Percentiles rank a stretch among this genome's conserved stretches.
Evolutionary conservation across 345 rosid genomes (phyloP).

Genomic region (Raphanus sativus): DNA sequence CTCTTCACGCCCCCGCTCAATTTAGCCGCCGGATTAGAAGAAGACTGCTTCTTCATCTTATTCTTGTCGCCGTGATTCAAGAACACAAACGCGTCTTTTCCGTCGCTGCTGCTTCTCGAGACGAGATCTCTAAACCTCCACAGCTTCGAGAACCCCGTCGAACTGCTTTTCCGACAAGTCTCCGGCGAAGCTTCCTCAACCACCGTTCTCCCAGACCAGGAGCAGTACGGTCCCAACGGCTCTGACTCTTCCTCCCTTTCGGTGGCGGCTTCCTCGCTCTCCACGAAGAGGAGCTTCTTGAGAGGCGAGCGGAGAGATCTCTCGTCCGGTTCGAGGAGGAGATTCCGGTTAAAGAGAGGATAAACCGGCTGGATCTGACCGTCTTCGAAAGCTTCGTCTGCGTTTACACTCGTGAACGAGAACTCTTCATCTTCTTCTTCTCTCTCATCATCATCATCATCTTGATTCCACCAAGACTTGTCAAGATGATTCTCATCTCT

Average conservation of each 20-base stretch:
- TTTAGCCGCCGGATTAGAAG: neutral
- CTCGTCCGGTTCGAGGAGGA: constrained; percentile 16
- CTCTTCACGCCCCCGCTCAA: constrained; percentile 21
- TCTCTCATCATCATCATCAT: constrained; percentile 8
- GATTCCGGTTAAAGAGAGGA: constrained; percentile 45
- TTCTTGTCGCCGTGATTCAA: constrained; percentile 30
- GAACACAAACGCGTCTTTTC: constrained; percentile 50
- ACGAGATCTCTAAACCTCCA: constrained; percentile 66
- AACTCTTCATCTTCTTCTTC: constrained; percentile 47
- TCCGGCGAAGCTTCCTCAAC: constrained; percentile 29
- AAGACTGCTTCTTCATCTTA: neutral
- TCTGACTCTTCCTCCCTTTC: constrained; percentile 37
- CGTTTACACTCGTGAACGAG: constrained; percentile 44
- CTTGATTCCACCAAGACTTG: constrained; percentile 9
- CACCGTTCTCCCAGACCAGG: constrained; percentile 34
- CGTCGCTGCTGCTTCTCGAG: constrained; percentile 53
- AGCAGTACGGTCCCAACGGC: constrained; percentile 56
- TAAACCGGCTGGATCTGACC: constrained; percentile 57
- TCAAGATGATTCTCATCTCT: neutral
- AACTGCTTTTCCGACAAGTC: constrained; percentile 57
- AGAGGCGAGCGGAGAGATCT: constrained; percentile 44
- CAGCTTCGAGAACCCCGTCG: constrained; percentile 61
- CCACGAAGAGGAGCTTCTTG: constrained; percentile 54
- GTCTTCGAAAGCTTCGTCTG: constrained; percentile 48
- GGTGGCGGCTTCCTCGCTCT: constrained; percentile 31